Evolutionary conservation across 2,329 filamentous ascomycete genomes (phyloP), one percentile per base, ranked within the genome.

Genomic region (Lasiodiplodia theobromae): DNA sequence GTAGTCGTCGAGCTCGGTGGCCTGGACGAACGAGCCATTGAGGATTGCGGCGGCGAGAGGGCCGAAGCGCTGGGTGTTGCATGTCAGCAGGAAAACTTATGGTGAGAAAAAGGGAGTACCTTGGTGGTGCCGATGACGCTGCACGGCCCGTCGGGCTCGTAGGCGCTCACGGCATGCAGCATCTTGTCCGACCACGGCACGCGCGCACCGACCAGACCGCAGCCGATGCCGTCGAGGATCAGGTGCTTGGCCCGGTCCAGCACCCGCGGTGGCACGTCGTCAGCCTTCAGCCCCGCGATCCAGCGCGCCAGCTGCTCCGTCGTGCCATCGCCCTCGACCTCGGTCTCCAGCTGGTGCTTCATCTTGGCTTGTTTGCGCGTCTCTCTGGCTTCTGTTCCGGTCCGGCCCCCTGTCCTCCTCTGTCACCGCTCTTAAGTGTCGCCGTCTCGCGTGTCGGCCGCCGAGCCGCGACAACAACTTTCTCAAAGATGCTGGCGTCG

Each of bases 1-100:
- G 67, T 75, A 83, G 69, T 84, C 82, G 69, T 84, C 81, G 1
- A 84, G 71, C 69, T 84, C 82, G 44, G 80, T 80, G 1, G 76
- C 81, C 71, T 84, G 82, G 64, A 83, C 81, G 68, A 81, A 82
- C 1, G 80, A 75, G 21, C 78, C 78, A 70, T 84, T 84, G 7
- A 84, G 69, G 0, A 83, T 68, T 0, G 80, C 78, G 0, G 82
- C 82, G 3, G 78, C 70, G 5, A 84, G 70, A 2, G 81, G 78
- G 12, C 49, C 37, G 51, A 67, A 53, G 52, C 51, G 31, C 51
- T 65, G 40, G 3, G 4, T 12, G 18, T 40, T 11, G 14, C 6
- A 12, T 40, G 25, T 21, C 5, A 31, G 40, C 16, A 52, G 16
- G 49, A 7, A n/a, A n/a, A n/a, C n/a, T n/a, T n/a, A n/a, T 28